Evolutionary conservation across 805 yeast species (phyloP).

Genomic region (Clavispora vitiphila): DNA sequence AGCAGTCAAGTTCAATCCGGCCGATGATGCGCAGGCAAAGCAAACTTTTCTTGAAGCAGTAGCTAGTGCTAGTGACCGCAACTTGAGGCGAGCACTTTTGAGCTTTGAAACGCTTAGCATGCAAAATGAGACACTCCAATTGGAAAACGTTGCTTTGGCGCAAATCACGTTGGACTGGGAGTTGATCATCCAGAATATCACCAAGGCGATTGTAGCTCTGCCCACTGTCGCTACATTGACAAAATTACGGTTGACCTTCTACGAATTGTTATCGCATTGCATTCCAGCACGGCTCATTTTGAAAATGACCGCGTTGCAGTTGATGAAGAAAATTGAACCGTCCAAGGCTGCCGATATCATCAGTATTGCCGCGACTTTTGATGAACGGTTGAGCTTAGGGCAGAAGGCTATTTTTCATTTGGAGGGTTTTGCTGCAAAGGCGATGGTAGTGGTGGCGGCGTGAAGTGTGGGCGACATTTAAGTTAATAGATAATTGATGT

Average conservation of each 20-base stretch:
- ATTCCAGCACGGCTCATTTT: slow-evolving; percentile 83
- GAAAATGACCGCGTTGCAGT: slow-evolving; percentile 48
- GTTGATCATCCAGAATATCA: slow-evolving; percentile 63
- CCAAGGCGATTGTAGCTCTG: slow-evolving; percentile 52
- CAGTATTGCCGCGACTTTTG: slow-evolving; percentile 61
- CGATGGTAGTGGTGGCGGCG: no score
- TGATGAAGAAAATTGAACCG: slow-evolving; percentile 28
- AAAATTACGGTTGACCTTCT: slow-evolving; percentile 61
- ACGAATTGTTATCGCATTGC: slow-evolving; percentile 88
- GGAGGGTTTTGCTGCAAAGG: slow-evolving; percentile 88
- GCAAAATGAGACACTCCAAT: slow-evolving; percentile 51
- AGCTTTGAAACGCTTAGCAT: slow-evolving; percentile 77
- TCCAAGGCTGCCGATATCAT: slow-evolving; percentile 44
- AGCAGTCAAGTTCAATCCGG: slow-evolving; percentile 35
- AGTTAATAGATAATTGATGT: no score
- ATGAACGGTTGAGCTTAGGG: slow-evolving; percentile 83
- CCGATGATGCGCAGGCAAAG: slow-evolving; percentile 28
- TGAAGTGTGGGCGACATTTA: no score
- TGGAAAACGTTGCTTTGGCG: slow-evolving; percentile 31
- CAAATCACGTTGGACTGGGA: slow-evolving; percentile 83
- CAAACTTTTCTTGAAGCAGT: slow-evolving; percentile 42
- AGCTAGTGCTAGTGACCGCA: slow-evolving; percentile 56
- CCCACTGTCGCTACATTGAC: slow-evolving; percentile 60
- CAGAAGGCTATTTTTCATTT: slow-evolving; percentile 87
- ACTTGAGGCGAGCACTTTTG: slow-evolving; percentile 71